phyloP scores from a whole-genome alignment of 1,139 yeast species.

The Yarrowia galli region DNA sequence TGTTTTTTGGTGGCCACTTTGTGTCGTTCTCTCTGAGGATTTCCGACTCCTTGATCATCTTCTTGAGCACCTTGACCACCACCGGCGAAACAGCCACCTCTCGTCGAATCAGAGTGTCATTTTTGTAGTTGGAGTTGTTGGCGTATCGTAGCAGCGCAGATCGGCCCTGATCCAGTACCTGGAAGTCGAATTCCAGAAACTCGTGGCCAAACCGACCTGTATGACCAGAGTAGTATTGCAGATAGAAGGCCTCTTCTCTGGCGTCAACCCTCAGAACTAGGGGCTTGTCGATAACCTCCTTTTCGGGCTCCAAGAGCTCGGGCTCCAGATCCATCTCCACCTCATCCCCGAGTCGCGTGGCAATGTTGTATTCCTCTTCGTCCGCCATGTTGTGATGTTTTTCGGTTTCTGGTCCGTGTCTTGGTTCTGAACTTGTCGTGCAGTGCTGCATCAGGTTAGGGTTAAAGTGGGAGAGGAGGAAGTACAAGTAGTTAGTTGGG shows the following conservation, averaged over 20 bases:
- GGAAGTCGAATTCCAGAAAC: conserved; percentile 56
- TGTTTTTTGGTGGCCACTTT: conserved; percentile 55
- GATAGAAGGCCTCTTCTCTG: conserved; percentile 49
- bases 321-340: conserved; percentile 28
- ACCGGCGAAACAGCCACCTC: conserved; percentile 53
- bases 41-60: conserved; percentile 54
- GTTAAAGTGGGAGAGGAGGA: neutral
- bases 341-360: conserved; percentile 17
- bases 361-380: conserved; percentile 25
- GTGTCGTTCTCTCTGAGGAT: conserved; percentile 54
- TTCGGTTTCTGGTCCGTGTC: neutral
- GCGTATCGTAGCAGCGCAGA: conserved; percentile 55
- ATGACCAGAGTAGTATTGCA: conserved; percentile 56
- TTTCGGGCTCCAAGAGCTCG: neutral
- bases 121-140: conserved; percentile 57
- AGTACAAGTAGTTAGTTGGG: neutral
- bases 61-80: conserved; percentile 51
- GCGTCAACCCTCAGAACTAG: conserved; percentile 11
- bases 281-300: neutral
- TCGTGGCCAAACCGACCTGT: conserved; percentile 58
- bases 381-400: conserved; percentile 23
- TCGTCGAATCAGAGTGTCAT: conserved; percentile 55
- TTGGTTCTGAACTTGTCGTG: neutral
- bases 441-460: conserved; percentile 16
- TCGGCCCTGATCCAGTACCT: conserved; percentile 49